A percentile compares a stretch with the other conserved stretches of the same genome.
These are phyloP conservation scores for Parathielavia hyrcaniae DNA, from an alignment of 495 filamentous ascomycete genomes.

Conservation along the genomic window DNA sequence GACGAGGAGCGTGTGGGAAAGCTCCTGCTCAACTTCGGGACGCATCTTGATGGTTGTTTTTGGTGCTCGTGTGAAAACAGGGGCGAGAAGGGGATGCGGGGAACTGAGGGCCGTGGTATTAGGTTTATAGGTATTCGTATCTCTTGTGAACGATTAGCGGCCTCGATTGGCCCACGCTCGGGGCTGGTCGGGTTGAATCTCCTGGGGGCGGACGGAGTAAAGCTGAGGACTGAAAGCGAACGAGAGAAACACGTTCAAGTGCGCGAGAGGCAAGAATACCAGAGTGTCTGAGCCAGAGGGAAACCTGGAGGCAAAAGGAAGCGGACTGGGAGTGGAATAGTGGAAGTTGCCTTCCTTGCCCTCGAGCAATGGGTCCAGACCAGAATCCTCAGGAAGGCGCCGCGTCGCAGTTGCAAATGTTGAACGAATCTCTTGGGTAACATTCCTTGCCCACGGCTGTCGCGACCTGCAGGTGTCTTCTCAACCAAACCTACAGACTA, in stretches of 20 bases:
- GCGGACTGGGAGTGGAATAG: conserved; percentile 12
- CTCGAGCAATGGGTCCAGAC: conserved; percentile 16
- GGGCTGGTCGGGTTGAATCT: not conserved
- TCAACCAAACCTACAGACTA: conserved; percentile 34
- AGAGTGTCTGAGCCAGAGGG: no score
- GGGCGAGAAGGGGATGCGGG: not conserved
- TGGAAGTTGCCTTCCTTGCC: conserved; percentile 4
- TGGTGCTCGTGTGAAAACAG: not conserved
- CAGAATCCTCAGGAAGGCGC: conserved; percentile 23
- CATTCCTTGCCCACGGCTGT: conserved; percentile 3
- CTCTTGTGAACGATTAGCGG: conserved; percentile 9
- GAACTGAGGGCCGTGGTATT: conserved; percentile 3
- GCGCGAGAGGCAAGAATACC: not conserved
- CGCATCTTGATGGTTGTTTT: conserved; percentile 61
- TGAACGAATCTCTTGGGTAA: conserved; percentile 29
- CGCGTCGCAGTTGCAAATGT: conserved; percentile 28
- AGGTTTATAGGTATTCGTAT: no score
- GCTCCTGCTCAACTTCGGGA: conserved; percentile 97
- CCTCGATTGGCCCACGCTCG: not conserved
- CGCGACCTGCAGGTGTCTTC: conserved; percentile 25
- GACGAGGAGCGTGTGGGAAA: conserved; percentile 92
- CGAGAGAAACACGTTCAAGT: not conserved
- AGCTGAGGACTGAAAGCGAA: not conserved
- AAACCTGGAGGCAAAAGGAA: conserved; percentile 9
- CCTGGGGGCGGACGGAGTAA: not conserved